phyloP scores from a whole-genome alignment of 140 eudicot species.

The Cichorium intybus region DNA sequence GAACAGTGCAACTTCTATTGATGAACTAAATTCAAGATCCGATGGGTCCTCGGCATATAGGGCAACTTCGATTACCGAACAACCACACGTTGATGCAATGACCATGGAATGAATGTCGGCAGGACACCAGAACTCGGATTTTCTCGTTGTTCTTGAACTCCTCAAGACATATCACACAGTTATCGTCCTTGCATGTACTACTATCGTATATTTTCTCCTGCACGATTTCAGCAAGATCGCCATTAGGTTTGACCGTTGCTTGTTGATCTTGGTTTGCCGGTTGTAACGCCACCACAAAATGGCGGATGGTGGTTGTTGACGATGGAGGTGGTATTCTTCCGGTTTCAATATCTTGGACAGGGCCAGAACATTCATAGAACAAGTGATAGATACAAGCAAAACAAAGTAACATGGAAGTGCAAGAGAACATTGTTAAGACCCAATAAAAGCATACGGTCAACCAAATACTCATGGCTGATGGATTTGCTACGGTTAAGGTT shows the following conservation, averaged over 20 bases:
- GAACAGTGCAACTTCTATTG: too few relatives aligned
- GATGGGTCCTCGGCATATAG: slow-evolving; percentile 3
- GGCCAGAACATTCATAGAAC: too few relatives aligned
- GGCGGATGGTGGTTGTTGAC: neutral
- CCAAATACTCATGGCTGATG: too few relatives aligned
- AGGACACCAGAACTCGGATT: neutral
- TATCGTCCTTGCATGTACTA: neutral
- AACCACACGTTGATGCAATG: slow-evolving; percentile 17
- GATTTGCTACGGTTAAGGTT: too few relatives aligned
- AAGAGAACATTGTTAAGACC: too few relatives aligned
- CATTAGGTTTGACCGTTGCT: neutral
- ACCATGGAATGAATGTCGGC: slow-evolving; percentile 11
- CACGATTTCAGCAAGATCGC: neutral
- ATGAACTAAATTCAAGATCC: neutral
- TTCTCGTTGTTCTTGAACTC: slow-evolving; percentile 1
- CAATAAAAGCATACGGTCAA: too few relatives aligned
- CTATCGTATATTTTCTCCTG: neutral
- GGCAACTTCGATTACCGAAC: neutral
- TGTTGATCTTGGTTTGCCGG: neutral
- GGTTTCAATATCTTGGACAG: neutral
- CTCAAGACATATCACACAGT: slow-evolving; percentile 17
- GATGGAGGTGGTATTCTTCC: neutral
- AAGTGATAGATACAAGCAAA: too few relatives aligned
- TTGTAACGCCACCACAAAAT: neutral
- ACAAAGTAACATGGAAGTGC: too few relatives aligned